Conservation (phyloP, 2,329 filamentous ascomycete genomes). For the Pseudogymnoascus sp. region DNA sequence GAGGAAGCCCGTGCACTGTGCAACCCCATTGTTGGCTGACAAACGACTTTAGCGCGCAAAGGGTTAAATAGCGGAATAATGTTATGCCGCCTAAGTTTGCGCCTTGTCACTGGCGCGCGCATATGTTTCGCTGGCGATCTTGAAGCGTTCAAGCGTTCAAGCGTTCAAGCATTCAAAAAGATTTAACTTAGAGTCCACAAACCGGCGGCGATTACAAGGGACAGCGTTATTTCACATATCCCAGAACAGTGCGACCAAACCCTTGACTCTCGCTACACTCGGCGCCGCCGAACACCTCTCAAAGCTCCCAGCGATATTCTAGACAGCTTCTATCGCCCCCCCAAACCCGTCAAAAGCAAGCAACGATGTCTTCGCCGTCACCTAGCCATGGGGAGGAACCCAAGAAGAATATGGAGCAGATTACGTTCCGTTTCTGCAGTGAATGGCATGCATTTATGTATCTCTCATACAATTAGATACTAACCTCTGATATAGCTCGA, state of each 20-base stretch:
- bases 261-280: neutral
- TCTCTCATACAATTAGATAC: slow-evolving; percentile 8
- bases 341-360: neutral
- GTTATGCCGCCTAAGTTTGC: neutral
- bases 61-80: neutral
- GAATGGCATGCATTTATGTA: slow-evolving; percentile 58
- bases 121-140: neutral
- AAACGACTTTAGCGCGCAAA: neutral
- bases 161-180: neutral
- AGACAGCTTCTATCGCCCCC: neutral
- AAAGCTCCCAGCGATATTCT: neutral
- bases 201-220: neutral
- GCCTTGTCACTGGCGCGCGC: slow-evolving; percentile 2
- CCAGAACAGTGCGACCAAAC: neutral
- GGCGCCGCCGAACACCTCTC: neutral
- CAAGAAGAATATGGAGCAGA: slow-evolving; percentile 58
- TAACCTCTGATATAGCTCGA: slow-evolving; percentile 52
- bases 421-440: slow-evolving; percentile 95
- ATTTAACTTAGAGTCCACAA: neutral
- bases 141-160: neutral
- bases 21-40: neutral
- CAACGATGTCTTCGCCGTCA: slow-evolving; percentile 49
- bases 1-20: neutral
- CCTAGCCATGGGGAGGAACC: slow-evolving; percentile 38
- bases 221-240: neutral